Percentiles rank a stretch among this genome's conserved stretches.
Evolutionary conservation across 345 rosid genomes (phyloP).

Genomic region (Zanthoxylum bungeanum): DNA sequence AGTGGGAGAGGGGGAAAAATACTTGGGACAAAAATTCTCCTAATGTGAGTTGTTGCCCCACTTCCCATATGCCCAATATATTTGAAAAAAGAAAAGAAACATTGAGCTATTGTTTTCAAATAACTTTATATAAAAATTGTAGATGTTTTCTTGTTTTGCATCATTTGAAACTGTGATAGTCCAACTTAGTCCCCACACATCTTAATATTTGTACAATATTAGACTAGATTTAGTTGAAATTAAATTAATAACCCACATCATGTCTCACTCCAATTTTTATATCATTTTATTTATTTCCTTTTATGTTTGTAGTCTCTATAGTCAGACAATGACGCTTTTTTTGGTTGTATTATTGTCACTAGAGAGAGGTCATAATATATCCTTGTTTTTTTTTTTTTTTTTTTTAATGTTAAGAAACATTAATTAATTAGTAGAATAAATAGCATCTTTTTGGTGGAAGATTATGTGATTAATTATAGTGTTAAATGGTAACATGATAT

Average conservation of each 20-base stretch:
- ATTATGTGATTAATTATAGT: background rate
- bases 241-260: conserved; percentile 1
- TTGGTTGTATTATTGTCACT: background rate
- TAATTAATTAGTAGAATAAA: background rate
- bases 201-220: background rate
- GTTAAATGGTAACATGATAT: too few species aligned
- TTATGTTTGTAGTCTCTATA: background rate
- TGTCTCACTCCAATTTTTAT: conserved; percentile 33
- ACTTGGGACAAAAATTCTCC: conserved; percentile 40
- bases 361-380: background rate
- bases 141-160: conserved; percentile 12
- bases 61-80: background rate
- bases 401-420: background rate
- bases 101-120: conserved; percentile 14
- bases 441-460: background rate
- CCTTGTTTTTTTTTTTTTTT: too few species aligned
- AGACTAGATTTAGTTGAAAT: background rate
- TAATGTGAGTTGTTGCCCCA: conserved; percentile 28
- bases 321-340: background rate
- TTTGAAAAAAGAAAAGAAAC: too few species aligned
- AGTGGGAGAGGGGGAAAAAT: conserved; percentile 2
- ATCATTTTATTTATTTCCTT: conserved; percentile 8
- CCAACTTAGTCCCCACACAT: conserved; percentile 28
- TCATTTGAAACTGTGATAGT: conserved; percentile 10
- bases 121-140: conserved; percentile 1